phyloP scores from a whole-genome alignment of 2,329 filamentous ascomycete genomes.

The Nigrospora oryzae region DNA sequence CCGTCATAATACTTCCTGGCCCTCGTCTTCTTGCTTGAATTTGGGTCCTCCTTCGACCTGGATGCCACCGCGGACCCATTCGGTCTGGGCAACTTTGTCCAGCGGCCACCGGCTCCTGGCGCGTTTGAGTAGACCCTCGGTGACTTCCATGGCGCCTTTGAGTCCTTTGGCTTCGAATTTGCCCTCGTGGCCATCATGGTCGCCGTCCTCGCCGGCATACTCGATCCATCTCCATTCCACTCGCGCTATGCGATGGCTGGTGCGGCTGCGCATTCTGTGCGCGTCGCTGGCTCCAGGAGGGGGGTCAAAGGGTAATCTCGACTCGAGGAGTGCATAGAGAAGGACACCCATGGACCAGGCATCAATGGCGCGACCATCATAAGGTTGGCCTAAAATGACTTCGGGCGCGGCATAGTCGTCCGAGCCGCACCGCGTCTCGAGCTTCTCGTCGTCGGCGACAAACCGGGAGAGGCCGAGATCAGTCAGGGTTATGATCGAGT shows the following conservation, averaged over 20 bases:
- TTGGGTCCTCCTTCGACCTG: slow-evolving; percentile 53
- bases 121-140: slow-evolving; percentile 77
- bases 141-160: slow-evolving; percentile 68
- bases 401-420: slow-evolving; percentile 97
- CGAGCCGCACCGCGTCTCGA: slow-evolving; percentile 90
- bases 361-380: slow-evolving; percentile 86
- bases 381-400: slow-evolving; percentile 89
- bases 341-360: slow-evolving; percentile 93
- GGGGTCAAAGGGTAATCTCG: slow-evolving; percentile 87
- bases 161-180: slow-evolving; percentile 58
- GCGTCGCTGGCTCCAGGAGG: slow-evolving; percentile 72
- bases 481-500: slow-evolving; percentile 79
- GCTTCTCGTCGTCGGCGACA: slow-evolving; percentile 75
- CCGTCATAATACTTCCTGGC: slow-evolving; percentile 38
- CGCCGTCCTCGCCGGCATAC: slow-evolving; percentile 75
- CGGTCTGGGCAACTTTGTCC: slow-evolving; percentile 59
- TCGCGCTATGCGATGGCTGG: slow-evolving; percentile 88
- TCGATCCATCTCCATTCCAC: slow-evolving; percentile 94
- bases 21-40: slow-evolving; percentile 52
- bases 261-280: slow-evolving; percentile 68
- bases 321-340: slow-evolving; percentile 87
- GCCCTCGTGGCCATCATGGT: slow-evolving; percentile 63
- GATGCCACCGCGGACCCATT: slow-evolving; percentile 74
- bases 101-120: slow-evolving; percentile 71
- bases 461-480: slow-evolving; percentile 85